phyloP scores from a whole-genome alignment of 495 filamentous ascomycete species.

The Peziza echinospora region DNA sequence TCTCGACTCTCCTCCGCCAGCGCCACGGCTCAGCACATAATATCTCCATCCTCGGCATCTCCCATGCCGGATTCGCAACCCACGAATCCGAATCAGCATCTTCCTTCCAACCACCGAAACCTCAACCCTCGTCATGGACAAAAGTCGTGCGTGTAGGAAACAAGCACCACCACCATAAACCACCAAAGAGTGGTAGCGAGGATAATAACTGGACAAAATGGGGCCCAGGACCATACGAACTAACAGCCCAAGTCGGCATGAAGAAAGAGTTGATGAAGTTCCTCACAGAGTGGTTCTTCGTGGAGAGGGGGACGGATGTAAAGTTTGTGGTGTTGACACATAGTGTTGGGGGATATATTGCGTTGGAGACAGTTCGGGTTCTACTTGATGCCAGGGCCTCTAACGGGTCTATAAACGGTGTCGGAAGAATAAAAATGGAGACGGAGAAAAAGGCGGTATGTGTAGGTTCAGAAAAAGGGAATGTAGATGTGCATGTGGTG shows the following conservation, averaged over 20 bases:
- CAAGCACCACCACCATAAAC: slow-evolving; percentile 3
- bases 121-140: too few relatives aligned
- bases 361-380: slow-evolving; percentile 46
- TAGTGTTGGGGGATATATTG: slow-evolving; percentile 59
- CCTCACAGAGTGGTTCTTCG: neutral
- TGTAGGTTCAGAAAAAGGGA: slow-evolving; percentile 9
- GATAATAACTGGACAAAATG: neutral
- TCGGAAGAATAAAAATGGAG: too few relatives aligned
- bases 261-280: neutral
- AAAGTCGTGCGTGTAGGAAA: slow-evolving; percentile 8
- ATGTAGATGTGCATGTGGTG: slow-evolving; percentile 18
- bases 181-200: slow-evolving; percentile 3
- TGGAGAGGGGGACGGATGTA: neutral
- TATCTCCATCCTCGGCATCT: slow-evolving; percentile 38
- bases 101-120: too few relatives aligned
- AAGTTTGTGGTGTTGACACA: slow-evolving; percentile 62
- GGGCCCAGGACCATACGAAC: neutral
- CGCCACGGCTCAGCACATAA: slow-evolving; percentile 21
- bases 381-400: too few relatives aligned
- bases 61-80: slow-evolving; percentile 52
- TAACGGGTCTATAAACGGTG: too few relatives aligned
- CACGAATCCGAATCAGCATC: slow-evolving; percentile 22
- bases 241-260: neutral
- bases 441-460: too few relatives aligned
- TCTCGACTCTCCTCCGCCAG: slow-evolving; percentile 15